Evolutionary conservation across 2,329 filamentous ascomycete genomes (phyloP).

Genomic region (Setomelanomma holmii): DNA sequence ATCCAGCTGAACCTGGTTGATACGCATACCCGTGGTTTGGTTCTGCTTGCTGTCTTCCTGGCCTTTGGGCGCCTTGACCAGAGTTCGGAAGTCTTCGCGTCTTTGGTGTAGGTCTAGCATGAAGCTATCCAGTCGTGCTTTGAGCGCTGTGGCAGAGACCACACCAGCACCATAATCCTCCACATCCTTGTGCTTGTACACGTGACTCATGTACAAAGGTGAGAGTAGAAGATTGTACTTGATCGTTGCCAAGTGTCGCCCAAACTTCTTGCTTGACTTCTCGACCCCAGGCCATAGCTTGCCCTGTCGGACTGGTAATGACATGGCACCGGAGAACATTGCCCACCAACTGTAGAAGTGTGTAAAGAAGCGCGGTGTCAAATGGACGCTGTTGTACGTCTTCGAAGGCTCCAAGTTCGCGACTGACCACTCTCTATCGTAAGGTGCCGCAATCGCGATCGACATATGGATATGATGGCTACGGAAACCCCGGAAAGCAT

Average conservation of each 20-base stretch:
- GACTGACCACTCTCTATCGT: constrained; percentile 84
- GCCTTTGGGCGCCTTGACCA: constrained; percentile 70
- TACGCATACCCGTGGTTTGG: constrained; percentile 90
- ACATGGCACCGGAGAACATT: constrained; percentile 93
- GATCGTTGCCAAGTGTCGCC: constrained; percentile 94
- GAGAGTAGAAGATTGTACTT: constrained; percentile 96
- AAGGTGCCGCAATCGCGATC: constrained; percentile 85
- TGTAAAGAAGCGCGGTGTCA: constrained; percentile 95
- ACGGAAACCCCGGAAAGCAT: constrained; percentile 95
- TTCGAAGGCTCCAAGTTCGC: constrained; percentile 76
- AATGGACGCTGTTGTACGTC: constrained; percentile 95
- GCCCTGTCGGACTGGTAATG: constrained; percentile 91
- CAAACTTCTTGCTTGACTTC: constrained; percentile 98
- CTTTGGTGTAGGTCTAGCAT: constrained; percentile 96
- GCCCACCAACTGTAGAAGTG: constrained; percentile 99
- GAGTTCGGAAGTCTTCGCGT: constrained; percentile 86
- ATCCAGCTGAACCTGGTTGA: constrained; percentile 92
- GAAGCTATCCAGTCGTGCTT: constrained; percentile 94
- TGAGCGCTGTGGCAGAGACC: constrained; percentile 93
- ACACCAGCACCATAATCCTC: constrained; percentile 81
- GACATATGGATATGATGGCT: constrained; percentile 97
- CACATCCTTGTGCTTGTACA: constrained; percentile 97
- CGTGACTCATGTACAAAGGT: constrained; percentile 91
- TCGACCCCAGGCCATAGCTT: constrained; percentile 89
- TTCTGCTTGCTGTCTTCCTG: constrained; percentile 70